Base-by-base conservation (phyloP, 2,329 filamentous ascomycete species). In the Pyrenophora seminiperda region DNA sequence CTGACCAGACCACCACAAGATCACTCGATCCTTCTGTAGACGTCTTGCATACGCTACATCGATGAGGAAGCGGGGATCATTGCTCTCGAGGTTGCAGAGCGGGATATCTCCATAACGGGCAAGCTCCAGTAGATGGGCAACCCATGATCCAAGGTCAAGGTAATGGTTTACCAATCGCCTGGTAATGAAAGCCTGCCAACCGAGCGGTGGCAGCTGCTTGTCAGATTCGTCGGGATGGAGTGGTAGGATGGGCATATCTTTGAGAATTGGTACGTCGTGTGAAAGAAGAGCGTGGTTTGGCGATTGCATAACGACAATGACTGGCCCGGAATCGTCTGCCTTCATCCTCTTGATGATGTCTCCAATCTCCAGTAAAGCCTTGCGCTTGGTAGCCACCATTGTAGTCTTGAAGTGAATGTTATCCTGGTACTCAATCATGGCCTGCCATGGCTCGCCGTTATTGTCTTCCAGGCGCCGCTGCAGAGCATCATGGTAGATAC, bases 1-100 rank as follows among this genome's bases (percentile, higher is more conserved):
- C 5, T 88, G 87, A 7, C 84, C 81, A 14, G 93, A 97, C 94
- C 94, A 99, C 94, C 94, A 99, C 5, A 99, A 79, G 5, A 99
- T 89, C 1, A 99, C 90, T 49, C 92, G 91, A 67, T 93, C 96
- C 59, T 89, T 88, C 66, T 96, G 91, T 42, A 99, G 77, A 14
- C 92, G 84, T 48, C 95, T 82, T 0, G 94, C 94, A 70, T 97
- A 99, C 0, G 93, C 90, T 47, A 99, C 85, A 68, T 99, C 94
- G 62, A 99, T 99, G 46, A 99, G 77, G 76, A 94, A 97, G 3
- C 91, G 85, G 20, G 94, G 93, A 64, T 99, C 94, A 60, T 97
- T 94, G 34, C 87, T 87, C 71, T 97, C 94, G 24, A 99, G 77
- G 64, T 99, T 99, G 75, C 94, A 97, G 6, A 99, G 80, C 1